Evolutionary conservation across 208 protist genomes (phyloP).

Genomic region (Acanthamoeba sp.): DNA sequence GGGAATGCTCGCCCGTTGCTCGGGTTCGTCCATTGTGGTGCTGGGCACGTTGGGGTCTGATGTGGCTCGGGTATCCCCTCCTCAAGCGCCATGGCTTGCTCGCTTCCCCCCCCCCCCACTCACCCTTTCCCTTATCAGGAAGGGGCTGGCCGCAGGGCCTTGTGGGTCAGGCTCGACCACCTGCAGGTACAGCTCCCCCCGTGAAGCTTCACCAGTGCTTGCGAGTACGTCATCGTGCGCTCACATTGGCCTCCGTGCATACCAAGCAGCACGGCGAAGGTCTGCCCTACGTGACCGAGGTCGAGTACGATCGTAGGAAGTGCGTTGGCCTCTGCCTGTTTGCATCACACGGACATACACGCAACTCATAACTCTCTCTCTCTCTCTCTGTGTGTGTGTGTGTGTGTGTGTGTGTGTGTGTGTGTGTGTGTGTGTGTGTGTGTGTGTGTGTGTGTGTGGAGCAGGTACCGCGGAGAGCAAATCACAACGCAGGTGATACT

Average conservation of each 20-base stretch:
- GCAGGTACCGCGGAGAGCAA: neutral
- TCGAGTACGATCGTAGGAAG: neutral
- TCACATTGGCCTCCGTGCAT: neutral
- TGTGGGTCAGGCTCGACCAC: neutral
- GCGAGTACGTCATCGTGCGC: neutral
- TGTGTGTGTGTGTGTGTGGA: too few species aligned
- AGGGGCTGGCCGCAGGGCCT: neutral
- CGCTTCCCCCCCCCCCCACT: too few species aligned
- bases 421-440: too few species aligned
- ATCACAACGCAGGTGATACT: neutral
- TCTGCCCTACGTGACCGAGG: conserved; percentile 1
- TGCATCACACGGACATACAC: neutral
- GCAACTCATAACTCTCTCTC: too few species aligned
- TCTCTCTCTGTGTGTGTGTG: too few species aligned
- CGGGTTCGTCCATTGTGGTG: neutral
- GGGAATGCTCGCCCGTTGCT: neutral
- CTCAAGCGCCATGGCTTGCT: neutral
- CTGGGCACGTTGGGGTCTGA: neutral
- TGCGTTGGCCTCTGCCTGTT: neutral
- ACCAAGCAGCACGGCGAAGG: neutral
- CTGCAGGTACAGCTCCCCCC: neutral
- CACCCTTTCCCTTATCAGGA: neutral
- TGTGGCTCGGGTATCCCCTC: neutral
- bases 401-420: too few species aligned
- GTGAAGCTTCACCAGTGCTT: neutral